Percentiles rank a stretch among this genome's conserved stretches.
Conservation (phyloP, 495 filamentous ascomycete species). For the Aspergillus panamensis region DNA sequence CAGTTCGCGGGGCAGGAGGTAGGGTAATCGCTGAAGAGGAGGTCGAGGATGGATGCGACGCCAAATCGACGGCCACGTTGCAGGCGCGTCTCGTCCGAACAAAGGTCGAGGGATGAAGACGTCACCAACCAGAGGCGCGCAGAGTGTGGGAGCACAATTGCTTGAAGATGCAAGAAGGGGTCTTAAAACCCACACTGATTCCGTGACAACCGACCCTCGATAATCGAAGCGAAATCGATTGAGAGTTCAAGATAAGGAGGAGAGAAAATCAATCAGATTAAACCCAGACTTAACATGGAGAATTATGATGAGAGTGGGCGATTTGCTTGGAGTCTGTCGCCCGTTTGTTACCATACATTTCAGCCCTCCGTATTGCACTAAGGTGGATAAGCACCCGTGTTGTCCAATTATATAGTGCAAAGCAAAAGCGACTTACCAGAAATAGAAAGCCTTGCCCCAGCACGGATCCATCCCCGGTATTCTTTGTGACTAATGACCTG, state of each 20-base stretch:
- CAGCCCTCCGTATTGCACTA: conserved; percentile 15
- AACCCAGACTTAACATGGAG: background rate
- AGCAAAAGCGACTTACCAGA: background rate
- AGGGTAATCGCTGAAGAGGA: conserved; percentile 12
- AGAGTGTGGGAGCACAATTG: conserved; percentile 9
- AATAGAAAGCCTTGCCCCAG: conserved; percentile 1
- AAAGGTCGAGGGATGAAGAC: conserved; percentile 16
- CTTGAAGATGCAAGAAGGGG: conserved; percentile 3
- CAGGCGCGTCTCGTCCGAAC: conserved; percentile 40
- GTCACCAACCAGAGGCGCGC: conserved; percentile 24
- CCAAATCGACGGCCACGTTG: conserved; percentile 45
- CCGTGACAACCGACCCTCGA: conserved; percentile 14
- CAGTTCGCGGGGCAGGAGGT: conserved; percentile 5
- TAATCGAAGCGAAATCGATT: conserved; percentile 15
- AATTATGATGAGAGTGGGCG: conserved; percentile 9
- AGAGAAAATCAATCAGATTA: conserved; percentile 22
- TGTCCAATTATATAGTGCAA: conserved; percentile 2
- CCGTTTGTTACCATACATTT: conserved; percentile 13
- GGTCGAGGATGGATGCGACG: conserved; percentile 28
- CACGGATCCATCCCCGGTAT: conserved; percentile 26
- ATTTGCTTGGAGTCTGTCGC: conserved; percentile 6
- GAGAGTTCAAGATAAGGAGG: conserved; percentile 14
- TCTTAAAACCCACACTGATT: conserved; percentile 8
- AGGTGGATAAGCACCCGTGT: background rate
- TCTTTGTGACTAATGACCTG: background rate